phyloP scores from a whole-genome alignment of 306 rosid genomes.

The Arachis stenosperma region DNA sequence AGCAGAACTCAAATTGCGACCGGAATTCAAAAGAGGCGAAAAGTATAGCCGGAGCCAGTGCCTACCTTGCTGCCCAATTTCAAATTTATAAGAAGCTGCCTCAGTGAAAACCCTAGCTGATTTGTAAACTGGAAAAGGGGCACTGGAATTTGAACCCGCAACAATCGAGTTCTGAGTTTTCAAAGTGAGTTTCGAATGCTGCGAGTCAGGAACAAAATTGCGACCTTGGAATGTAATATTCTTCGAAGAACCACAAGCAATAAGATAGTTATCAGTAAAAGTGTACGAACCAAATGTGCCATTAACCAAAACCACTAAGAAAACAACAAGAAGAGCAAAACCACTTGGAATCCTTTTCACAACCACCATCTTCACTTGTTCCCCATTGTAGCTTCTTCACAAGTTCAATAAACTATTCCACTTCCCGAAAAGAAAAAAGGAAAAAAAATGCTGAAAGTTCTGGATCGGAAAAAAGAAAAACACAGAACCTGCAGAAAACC shows the following conservation, averaged over 20 bases:
- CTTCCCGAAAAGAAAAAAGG: background rate
- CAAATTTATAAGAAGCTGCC: constrained; percentile 61
- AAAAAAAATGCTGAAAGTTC: constrained; percentile 10
- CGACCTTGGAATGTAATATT: constrained; percentile 64
- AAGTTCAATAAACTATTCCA: constrained; percentile 31
- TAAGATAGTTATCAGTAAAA: constrained; percentile 70
- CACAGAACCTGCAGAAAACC: constrained; percentile 39
- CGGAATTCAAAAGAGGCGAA: constrained; percentile 52
- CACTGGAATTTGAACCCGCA: constrained; percentile 58
- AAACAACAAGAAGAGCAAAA: constrained; percentile 32
- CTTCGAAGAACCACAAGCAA: constrained; percentile 73
- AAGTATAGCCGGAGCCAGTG: constrained; percentile 87
- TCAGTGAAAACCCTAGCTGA: constrained; percentile 66
- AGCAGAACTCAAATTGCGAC: constrained; percentile 58
- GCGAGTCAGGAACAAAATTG: constrained; percentile 75
- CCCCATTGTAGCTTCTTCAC: constrained; percentile 41
- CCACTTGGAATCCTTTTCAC: constrained; percentile 41
- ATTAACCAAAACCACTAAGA: constrained; percentile 34
- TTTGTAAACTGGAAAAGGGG: constrained; percentile 67
- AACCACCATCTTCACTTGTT: constrained; percentile 43
- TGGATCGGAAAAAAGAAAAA: constrained; percentile 12
- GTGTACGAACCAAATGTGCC: constrained; percentile 52
- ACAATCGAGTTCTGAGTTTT: constrained; percentile 57
- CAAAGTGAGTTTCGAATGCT: constrained; percentile 51
- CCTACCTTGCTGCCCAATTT: constrained; percentile 57